Base-by-base conservation (phyloP, 371 early-diverging fungal species). In the Thermomucor indicae-seudaticae region DNA sequence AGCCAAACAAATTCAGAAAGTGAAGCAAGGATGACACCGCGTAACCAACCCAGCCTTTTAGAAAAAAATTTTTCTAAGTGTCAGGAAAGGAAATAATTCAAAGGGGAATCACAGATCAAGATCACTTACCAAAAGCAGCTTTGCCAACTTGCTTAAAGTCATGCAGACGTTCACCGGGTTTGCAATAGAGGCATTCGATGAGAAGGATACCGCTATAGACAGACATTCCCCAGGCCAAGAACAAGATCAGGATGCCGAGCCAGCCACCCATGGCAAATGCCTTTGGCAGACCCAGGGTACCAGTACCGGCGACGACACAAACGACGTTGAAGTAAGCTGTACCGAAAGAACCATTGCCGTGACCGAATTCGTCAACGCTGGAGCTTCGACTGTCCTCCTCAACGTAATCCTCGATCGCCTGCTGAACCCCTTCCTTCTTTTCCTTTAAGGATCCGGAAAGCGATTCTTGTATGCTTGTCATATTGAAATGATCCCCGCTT, bases 251-350 rank as follows among this genome's bases (percentile, higher is more conserved):
- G 25, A 72, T 64, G 54, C 72, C 72, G 8, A 72, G 46, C 72
- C 72, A 72, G n/a, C 72, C 72, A 62, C 72, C 72, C 5, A 34
- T 14, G 10, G 63, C 64, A 51, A 68, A 68, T 3, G 65, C 65
- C 20, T 57, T 44, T 16, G 72, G 72, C 6, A 95, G 75, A 58
- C 91, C 91, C 4, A 93, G 68, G 20, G 91, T 84, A 45, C 95
- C 95, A 12, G 89, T 87, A 29, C 94, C 94, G 4, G 91, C 90
- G 17, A 90, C 82, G n/a, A 91, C 86, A 68, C 91, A 88, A 28
- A 80, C 78, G 11, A 87, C 69, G 60, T 81, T 85, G 38, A 83
- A 73, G 42, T 76, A 81, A 22, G 79, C 78, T 34, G 74, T 74
- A 37, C 73, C 63, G 25, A 63, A 64, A 19, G 45, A 49, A 38